phyloP scores from a whole-genome alignment of 2,329 filamentous ascomycete genomes.

The Sporothrix pallida region DNA sequence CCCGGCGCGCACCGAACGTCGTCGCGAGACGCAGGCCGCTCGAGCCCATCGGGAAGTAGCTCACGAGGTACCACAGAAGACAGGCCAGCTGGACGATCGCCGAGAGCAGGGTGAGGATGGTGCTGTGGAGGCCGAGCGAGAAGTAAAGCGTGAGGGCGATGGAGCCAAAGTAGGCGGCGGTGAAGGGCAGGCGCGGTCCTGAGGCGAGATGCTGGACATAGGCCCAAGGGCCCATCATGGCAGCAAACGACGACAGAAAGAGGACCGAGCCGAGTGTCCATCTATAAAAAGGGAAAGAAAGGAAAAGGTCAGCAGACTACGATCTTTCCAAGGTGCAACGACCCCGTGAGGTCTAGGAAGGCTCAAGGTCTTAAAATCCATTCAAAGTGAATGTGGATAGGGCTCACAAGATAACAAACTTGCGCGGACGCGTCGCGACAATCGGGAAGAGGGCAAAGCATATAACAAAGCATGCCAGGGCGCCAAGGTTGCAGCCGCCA shows the following conservation, averaged over 20 bases:
- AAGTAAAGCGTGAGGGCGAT: slow-evolving; percentile 91
- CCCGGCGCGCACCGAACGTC: slow-evolving; percentile 81
- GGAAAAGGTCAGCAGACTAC: slow-evolving; percentile 23
- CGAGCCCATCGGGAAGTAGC: slow-evolving; percentile 97
- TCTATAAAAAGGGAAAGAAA: slow-evolving; percentile 54
- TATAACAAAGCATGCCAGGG: slow-evolving; percentile 88
- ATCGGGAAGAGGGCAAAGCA: slow-evolving; percentile 90
- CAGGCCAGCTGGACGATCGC: slow-evolving; percentile 83
- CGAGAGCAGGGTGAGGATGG: slow-evolving; percentile 82
- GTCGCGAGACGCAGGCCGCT: slow-evolving; percentile 85
- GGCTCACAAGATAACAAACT: slow-evolving; percentile 97
- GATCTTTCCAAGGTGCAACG: neutral
- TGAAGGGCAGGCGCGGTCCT: slow-evolving; percentile 85
- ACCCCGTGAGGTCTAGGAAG: slow-evolving; percentile 1
- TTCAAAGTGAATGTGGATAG: slow-evolving; percentile 16
- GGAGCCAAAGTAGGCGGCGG: slow-evolving; percentile 91
- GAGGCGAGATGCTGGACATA: slow-evolving; percentile 88
- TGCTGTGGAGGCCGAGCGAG: slow-evolving; percentile 82
- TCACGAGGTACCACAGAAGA: slow-evolving; percentile 90
- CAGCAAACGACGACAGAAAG: slow-evolving; percentile 90
- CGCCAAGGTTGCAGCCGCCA: slow-evolving; percentile 85
- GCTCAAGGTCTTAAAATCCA: neutral
- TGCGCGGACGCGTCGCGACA: slow-evolving; percentile 79
- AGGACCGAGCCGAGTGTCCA: slow-evolving; percentile 93
- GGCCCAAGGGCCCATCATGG: slow-evolving; percentile 86